phyloP scores from a whole-genome alignment of 805 yeast genomes.

The Wickerhamiella bombiphila region DNA sequence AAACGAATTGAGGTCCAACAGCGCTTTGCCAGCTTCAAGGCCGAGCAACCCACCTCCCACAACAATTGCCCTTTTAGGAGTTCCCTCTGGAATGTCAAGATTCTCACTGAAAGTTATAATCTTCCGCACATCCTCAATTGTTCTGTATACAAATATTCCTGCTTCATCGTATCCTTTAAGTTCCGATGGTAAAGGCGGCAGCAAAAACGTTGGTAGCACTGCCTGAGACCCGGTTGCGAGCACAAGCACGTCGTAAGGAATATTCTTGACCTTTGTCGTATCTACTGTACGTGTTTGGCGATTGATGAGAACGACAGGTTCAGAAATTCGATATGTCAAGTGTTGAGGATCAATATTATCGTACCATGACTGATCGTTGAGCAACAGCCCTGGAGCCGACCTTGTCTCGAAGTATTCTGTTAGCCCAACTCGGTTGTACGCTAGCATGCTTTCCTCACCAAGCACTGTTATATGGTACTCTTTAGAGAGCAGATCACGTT shows the following conservation, averaged over 20 bases:
- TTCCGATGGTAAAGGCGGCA: slow-evolving; percentile 10
- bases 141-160: slow-evolving; percentile 26
- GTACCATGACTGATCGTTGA: slow-evolving; percentile 13
- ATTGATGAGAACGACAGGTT: slow-evolving; percentile 9
- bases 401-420: slow-evolving; percentile 13
- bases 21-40: slow-evolving; percentile 28
- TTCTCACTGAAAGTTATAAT: slow-evolving; percentile 20
- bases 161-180: slow-evolving; percentile 5
- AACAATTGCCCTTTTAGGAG: slow-evolving; percentile 20
- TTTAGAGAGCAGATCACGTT: slow-evolving; percentile 19
- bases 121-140: slow-evolving; percentile 24
- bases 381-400: slow-evolving; percentile 6
- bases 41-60: slow-evolving; percentile 27
- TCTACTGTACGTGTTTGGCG: slow-evolving; percentile 7
- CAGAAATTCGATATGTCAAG: slow-evolving; percentile 13
- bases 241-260: slow-evolving; percentile 23
- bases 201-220: slow-evolving; percentile 17
- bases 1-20: slow-evolving; percentile 22
- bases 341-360: slow-evolving; percentile 10
- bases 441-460: slow-evolving; percentile 27
- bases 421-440: slow-evolving; percentile 27
- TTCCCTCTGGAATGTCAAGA: slow-evolving; percentile 2
- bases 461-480: slow-evolving; percentile 22
- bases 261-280: slow-evolving; percentile 6
- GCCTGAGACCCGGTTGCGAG: slow-evolving; percentile 26